Conservation (phyloP, 768 basidiomycete species). For the Boletus rex-veris region DNA sequence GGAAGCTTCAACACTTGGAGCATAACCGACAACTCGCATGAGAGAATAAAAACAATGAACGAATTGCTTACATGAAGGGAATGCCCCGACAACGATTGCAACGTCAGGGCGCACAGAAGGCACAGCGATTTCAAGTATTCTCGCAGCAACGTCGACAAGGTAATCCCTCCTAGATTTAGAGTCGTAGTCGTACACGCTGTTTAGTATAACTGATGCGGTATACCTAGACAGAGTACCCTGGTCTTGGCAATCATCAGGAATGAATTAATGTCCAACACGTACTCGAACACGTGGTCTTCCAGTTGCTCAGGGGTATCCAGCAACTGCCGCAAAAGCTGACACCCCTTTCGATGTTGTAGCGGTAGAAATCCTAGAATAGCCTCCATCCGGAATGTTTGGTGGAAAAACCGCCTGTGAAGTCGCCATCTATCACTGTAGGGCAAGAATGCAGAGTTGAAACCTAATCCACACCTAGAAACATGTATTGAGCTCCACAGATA, state of each 20-base stretch:
- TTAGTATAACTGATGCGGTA: neutral
- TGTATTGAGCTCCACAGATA: too few species aligned
- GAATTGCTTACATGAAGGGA: neutral
- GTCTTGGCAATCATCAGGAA: neutral
- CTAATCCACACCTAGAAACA: too few species aligned
- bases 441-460: too few species aligned
- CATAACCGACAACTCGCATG: too few species aligned
- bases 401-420: too few species aligned
- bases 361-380: too few species aligned
- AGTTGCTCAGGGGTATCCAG: conserved; percentile 17
- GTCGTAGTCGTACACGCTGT: conserved; percentile 8
- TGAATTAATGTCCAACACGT: neutral
- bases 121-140: neutral
- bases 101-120: neutral
- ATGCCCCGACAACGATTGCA: neutral
- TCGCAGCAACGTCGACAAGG: neutral
- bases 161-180: neutral
- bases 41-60: neutral
- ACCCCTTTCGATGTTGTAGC: too few species aligned
- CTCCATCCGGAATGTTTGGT: too few species aligned
- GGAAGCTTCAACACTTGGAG: neutral
- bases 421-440: too few species aligned
- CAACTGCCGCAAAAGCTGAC: too few species aligned
- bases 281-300: conserved; percentile 32
- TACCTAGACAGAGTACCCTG: neutral